Evolutionary conservation across 805 yeast genomes (phyloP), one percentile per base, ranked within the genome.

Genomic region (Torulaspora quercuum): DNA sequence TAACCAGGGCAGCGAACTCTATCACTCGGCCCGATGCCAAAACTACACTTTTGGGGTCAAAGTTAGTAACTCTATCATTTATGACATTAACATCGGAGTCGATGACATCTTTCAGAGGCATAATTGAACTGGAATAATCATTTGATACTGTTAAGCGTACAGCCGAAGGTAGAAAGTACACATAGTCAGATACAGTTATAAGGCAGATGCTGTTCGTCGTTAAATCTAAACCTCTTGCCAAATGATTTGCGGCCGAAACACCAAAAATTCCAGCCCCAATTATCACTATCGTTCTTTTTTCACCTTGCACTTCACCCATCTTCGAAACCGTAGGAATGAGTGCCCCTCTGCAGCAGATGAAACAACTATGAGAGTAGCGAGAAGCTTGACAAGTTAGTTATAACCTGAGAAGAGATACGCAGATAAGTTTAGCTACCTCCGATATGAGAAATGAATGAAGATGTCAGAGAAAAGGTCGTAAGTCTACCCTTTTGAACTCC

Each of bases 251-350:
- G 2, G 34, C 11, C 2, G 48, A 33, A 20, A 45, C 35, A 10
- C 58, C 58, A 29, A 33, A 55, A 22, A 42, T 29, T 3, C 58
- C 59, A 11, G 48, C 48, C 13, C 58, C 57, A 9, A 52, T 34
- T 19, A 55, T 32, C 5, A 46, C 48, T n/a, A 51, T 34, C 5
- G 45, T 46, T 24, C 30, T 43, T 34, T 24, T 24, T 24, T 24
- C 27, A 24, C n/a, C n/a, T n/a, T n/a, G n/a, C n/a, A n/a, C n/a
- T n/a, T n/a, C n/a, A n/a, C n/a, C n/a, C n/a, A n/a, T n/a, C n/a
- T n/a, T n/a, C n/a, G n/a, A n/a, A n/a, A n/a, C n/a, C n/a, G n/a
- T n/a, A n/a, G n/a, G n/a, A n/a, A n/a, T n/a, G n/a, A n/a, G n/a
- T n/a, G n/a, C n/a, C n/a, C n/a, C n/a, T n/a, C n/a, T n/a, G n/a